Evolutionary conservation across 1,139 yeast genomes (phyloP).

Genomic region (Kodamaea fungicola): DNA sequence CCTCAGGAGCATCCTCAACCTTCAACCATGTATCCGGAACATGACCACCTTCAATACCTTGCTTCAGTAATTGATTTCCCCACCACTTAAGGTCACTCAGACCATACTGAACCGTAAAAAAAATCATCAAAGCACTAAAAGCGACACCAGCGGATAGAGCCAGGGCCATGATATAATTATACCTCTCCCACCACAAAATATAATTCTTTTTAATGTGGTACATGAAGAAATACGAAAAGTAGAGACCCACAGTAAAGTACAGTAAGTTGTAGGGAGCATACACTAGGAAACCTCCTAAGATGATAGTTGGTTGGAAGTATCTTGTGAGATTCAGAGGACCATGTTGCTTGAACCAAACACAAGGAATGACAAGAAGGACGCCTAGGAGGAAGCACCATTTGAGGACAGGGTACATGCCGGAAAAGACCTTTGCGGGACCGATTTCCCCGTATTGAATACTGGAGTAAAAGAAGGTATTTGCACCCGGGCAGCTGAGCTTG

Average conservation of each 20-base stretch:
- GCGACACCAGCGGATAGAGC: slow-evolving; percentile 62
- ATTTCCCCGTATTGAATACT: slow-evolving; percentile 63
- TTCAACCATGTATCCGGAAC: slow-evolving; percentile 27
- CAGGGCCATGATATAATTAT: slow-evolving; percentile 54
- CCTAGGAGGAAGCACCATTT: slow-evolving; percentile 56
- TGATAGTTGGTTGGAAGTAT: slow-evolving; percentile 45
- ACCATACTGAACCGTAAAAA: slow-evolving; percentile 52
- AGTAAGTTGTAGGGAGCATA: slow-evolving; percentile 56
- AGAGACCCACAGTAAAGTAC: slow-evolving; percentile 52
- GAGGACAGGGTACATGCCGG: slow-evolving; percentile 46
- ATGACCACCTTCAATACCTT: slow-evolving; percentile 45
- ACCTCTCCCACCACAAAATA: slow-evolving; percentile 60
- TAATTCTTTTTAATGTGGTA: slow-evolving; percentile 47
- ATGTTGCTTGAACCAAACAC: slow-evolving; percentile 34
- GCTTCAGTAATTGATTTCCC: slow-evolving; percentile 49
- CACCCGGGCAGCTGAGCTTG: slow-evolving; percentile 48
- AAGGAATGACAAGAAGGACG: slow-evolving; percentile 40
- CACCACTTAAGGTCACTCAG: slow-evolving; percentile 48
- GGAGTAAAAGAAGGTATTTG: slow-evolving; percentile 48
- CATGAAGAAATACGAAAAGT: slow-evolving; percentile 50
- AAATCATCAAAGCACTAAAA: slow-evolving; percentile 49
- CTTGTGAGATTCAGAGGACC: slow-evolving; percentile 29
- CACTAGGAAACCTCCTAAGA: slow-evolving; percentile 43
- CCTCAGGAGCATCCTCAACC: slow-evolving; percentile 36
- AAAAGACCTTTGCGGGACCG: slow-evolving; percentile 58